Evolutionary conservation across 129 eudicot genomes (phyloP).

Genomic region (Oenanthe sinensis): DNA sequence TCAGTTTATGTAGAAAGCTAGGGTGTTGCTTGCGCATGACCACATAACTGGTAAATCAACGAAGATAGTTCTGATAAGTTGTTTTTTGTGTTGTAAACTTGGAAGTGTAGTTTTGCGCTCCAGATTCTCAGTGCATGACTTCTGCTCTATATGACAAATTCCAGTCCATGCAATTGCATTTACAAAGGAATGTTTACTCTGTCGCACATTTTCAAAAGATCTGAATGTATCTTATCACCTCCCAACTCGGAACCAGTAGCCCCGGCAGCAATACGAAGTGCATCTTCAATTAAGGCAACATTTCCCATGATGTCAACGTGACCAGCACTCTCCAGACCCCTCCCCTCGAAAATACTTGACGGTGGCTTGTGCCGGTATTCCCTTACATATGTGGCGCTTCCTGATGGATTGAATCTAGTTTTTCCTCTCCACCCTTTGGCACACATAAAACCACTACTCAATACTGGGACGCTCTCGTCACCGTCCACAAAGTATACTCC

Average conservation of each 20-base stretch:
- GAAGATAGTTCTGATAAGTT: not conserved
- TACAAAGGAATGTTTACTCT: constrained; percentile 49
- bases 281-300: constrained; percentile 64
- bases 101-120: not conserved
- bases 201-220: constrained; percentile 57
- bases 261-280: constrained; percentile 72
- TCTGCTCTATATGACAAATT: not conserved
- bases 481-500: constrained; percentile 72
- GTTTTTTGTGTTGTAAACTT: not conserved
- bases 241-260: constrained; percentile 58
- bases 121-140: not conserved
- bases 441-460: constrained; percentile 81
- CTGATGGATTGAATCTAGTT: constrained; percentile 72
- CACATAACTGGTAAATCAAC: not conserved
- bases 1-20: not conserved
- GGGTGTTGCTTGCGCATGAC: not conserved
- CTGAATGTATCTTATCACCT: constrained; percentile 58
- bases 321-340: constrained; percentile 64
- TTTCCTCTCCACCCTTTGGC: constrained; percentile 79
- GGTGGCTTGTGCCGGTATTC: constrained; percentile 65
- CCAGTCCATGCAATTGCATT: not conserved
- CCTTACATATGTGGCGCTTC: constrained; percentile 44
- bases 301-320: constrained; percentile 88
- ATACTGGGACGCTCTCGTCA: constrained; percentile 60
- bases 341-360: constrained; percentile 47